A percentile compares a stretch with the other conserved stretches of the same genome.
Conservation (phyloP, 768 basidiomycete species). For the Tricholoma terreum region DNA sequence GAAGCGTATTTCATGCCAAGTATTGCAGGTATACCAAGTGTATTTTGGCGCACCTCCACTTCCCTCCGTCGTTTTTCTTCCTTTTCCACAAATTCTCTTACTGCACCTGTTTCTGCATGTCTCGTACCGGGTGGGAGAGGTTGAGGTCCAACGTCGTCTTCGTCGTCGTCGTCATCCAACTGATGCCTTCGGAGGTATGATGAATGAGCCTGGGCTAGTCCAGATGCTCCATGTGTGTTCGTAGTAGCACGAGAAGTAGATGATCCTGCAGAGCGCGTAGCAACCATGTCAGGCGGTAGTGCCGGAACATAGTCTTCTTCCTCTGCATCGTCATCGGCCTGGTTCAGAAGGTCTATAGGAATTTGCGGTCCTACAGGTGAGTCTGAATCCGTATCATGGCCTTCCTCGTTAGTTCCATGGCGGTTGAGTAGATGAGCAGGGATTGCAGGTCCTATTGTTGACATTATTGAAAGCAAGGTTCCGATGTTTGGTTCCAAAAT, state of each 20-base stretch:
- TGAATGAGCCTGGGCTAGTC: slow-evolving; percentile 46
- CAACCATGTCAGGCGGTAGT: slow-evolving; percentile 68
- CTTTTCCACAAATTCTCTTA: slow-evolving; percentile 78
- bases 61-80: slow-evolving; percentile 76
- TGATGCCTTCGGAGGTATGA: slow-evolving; percentile 28
- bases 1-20: slow-evolving; percentile 3
- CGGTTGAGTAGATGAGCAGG: slow-evolving; percentile 44
- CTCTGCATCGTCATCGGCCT: slow-evolving; percentile 30
- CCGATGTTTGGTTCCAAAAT: background rate
- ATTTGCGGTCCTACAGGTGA: slow-evolving; percentile 23
- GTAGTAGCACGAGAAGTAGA: slow-evolving; percentile 19
- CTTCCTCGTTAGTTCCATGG: slow-evolving; percentile 17
- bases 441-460: slow-evolving; percentile 55
- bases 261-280: slow-evolving; percentile 32
- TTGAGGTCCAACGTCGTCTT: slow-evolving; percentile 84
- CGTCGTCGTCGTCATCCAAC: slow-evolving; percentile 57
- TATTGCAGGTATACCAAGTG: background rate
- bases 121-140: slow-evolving; percentile 55
- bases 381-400: slow-evolving; percentile 28
- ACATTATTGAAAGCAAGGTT: slow-evolving; percentile 28
- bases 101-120: slow-evolving; percentile 54
- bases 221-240: slow-evolving; percentile 45
- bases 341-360: slow-evolving; percentile 24
- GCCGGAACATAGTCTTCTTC: slow-evolving; percentile 72
- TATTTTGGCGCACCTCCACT: slow-evolving; percentile 48